Evolutionary conservation across 2,329 filamentous ascomycete species (phyloP), one percentile per base, ranked within the genome.

Genomic region (Pseudogymnoascus sp.): DNA sequence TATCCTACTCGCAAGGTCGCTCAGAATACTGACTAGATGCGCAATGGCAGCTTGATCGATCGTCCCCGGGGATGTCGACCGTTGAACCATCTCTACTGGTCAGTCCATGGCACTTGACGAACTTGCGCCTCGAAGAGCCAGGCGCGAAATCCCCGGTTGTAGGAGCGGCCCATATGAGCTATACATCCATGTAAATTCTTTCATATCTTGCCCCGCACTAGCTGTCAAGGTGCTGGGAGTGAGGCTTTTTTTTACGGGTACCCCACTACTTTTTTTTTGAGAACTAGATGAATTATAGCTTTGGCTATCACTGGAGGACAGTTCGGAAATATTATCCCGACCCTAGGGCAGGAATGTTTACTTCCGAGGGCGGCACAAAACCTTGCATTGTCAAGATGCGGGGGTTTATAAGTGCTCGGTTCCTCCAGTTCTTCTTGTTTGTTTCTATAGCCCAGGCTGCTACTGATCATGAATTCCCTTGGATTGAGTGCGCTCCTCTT

Each of bases 131-230:
- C 28, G 8, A 57, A 34, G 5, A 19, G n/a, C n/a, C 2, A 57
- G 28, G 16, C 16, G 10, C 4, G 4, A 7, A 13, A 7, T 8
- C 1, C 28, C 5, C 1, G 25, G 25, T 13, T 6, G 14, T 57
- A 11, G 11, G 14, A 54, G 23, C 25, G 10, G 19, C 25, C 5
- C 14, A 31, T 13, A 34, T 57, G 45, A 31, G n/a, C 51, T 34
- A 34, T 34, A 57, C 28, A 57, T 13, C 28, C 51, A 34, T 57
- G 51, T 21, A 57, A 19, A 10, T 2, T 3, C n/a, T 3, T 4
- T n/a, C n/a, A 57, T 57, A 57, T 57, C n/a, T 14, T 57, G 34
- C 51, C 51, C 51, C 51, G 51, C 51, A 57, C 51, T 13, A 34
- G n/a, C 25, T 57, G 10, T 34, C 25, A 19, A 28, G 8, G 10